Evolutionary conservation across 257 asterid genomes (phyloP).

Genomic region (Solanum bulbocastanum): DNA sequence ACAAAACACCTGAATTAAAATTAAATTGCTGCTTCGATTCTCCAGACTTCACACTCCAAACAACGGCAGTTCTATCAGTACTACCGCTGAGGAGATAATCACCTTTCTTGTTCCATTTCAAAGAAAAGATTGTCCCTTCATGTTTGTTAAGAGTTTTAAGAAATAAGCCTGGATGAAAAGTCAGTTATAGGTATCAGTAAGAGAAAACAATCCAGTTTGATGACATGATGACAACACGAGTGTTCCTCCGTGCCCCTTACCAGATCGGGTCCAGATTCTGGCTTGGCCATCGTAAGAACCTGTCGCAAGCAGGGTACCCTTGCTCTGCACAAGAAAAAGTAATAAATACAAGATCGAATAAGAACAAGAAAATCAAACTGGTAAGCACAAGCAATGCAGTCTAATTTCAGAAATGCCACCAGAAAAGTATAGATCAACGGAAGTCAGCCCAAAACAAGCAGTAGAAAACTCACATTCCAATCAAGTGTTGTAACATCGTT

Average conservation of each 20-base stretch:
- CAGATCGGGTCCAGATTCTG: conserved; percentile 82
- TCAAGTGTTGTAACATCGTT: conserved; percentile 93
- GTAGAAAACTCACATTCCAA: conserved; percentile 68
- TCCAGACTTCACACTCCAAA: conserved; percentile 85
- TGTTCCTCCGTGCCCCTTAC: conserved; percentile 18
- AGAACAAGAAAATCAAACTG: neutral
- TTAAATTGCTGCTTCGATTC: conserved; percentile 77
- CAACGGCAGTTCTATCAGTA: conserved; percentile 87
- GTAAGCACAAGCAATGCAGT: neutral
- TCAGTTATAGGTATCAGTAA: neutral
- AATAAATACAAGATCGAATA: neutral
- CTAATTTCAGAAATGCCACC: neutral
- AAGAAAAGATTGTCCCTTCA: conserved; percentile 86
- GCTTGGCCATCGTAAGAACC: conserved; percentile 99
- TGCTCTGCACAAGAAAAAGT: conserved; percentile 33
- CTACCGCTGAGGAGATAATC: conserved; percentile 93
- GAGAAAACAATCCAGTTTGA: neutral
- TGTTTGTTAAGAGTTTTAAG: conserved; percentile 69
- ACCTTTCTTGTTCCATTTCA: conserved; percentile 98
- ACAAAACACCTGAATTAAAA: conserved; percentile 60
- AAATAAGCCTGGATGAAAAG: conserved; percentile 64
- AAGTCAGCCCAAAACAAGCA: neutral
- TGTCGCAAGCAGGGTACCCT: conserved; percentile 89
- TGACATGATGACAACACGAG: neutral
- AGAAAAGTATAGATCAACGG: neutral